Evolutionary conservation across 306 rosid genomes (phyloP).

Genomic region (Senna tora): DNA sequence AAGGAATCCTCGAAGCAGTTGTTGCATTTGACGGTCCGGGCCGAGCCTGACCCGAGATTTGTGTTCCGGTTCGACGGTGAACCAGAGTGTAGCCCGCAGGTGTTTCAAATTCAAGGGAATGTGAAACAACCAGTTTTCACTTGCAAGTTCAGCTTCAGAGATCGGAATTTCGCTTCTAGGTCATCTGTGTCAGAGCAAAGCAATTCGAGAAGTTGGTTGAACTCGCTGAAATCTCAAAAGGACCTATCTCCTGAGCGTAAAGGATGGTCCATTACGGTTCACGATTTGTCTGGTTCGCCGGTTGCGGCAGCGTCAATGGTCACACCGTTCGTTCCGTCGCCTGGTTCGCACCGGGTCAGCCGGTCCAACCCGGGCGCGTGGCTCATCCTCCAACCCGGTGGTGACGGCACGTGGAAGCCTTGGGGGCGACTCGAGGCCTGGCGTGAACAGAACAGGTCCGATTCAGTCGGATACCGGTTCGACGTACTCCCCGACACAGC

Average conservation of each 20-base stretch:
- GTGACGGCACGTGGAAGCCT: conserved; percentile 58
- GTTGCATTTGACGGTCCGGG: conserved; percentile 48
- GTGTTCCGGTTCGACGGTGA: conserved; percentile 78
- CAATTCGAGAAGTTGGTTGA: conserved; percentile 5
- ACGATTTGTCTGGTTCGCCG: conserved; percentile 56
- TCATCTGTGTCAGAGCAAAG: neutral
- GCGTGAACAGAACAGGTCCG: conserved; percentile 46
- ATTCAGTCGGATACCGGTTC: conserved; percentile 49
- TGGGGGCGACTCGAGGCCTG: conserved; percentile 61
- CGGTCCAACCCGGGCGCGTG: conserved; percentile 56
- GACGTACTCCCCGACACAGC: conserved; percentile 48
- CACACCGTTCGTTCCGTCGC: conserved; percentile 52
- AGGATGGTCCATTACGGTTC: conserved; percentile 56
- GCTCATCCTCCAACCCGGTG: conserved; percentile 54
- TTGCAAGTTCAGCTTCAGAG: conserved; percentile 58
- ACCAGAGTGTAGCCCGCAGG: conserved; percentile 90
- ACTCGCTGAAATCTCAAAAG: conserved; percentile 9
- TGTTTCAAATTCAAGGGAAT: conserved; percentile 74
- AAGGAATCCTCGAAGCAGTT: conserved; percentile 39
- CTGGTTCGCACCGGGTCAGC: conserved; percentile 57
- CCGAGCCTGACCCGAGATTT: conserved; percentile 86
- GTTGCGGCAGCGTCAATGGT: conserved; percentile 46
- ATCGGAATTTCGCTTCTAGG: conserved; percentile 33
- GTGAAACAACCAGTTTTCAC: conserved; percentile 58
- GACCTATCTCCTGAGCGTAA: conserved; percentile 40